A percentile compares a stretch with the other conserved stretches of the same genome.
These are phyloP conservation scores for Trifolium fragiferum DNA, from an alignment of 306 rosid species.

Conservation along the genomic window DNA sequence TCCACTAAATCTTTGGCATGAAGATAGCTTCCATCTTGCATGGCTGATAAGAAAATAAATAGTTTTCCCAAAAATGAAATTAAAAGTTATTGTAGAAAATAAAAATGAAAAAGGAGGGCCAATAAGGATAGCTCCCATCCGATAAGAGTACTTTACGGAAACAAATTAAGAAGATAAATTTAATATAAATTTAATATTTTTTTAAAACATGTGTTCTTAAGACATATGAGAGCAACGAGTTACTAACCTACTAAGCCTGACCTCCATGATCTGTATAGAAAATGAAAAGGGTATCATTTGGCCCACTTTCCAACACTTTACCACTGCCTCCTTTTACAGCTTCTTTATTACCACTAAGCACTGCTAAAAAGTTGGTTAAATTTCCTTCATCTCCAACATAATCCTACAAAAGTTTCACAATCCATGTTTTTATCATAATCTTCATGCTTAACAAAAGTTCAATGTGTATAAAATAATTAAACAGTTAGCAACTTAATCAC, in stretches of 20 bases:
- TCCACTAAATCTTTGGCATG: slow-evolving; percentile 48
- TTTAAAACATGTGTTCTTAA: too few species aligned
- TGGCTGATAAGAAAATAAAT: slow-evolving; percentile 45
- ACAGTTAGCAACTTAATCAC: too few species aligned
- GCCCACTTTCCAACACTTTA: slow-evolving; percentile 65
- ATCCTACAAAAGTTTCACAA: slow-evolving; percentile 37
- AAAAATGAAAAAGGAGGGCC: too few species aligned
- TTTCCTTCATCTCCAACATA: slow-evolving; percentile 48
- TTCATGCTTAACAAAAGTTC: too few species aligned
- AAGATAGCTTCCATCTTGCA: slow-evolving; percentile 38
- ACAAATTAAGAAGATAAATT: too few species aligned
- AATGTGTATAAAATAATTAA: too few species aligned
- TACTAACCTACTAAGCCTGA: slow-evolving; percentile 54
- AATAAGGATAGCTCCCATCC: too few species aligned
- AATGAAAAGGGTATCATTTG: slow-evolving; percentile 65
- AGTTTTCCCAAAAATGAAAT: neutral
- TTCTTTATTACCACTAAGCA: slow-evolving; percentile 58
- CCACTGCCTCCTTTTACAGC: slow-evolving; percentile 71
- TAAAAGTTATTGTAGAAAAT: too few species aligned
- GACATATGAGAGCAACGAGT: too few species aligned
- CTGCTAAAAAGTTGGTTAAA: slow-evolving; percentile 54
- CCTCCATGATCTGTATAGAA: slow-evolving; percentile 67
- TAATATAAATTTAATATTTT: too few species aligned
- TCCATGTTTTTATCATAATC: too few species aligned
- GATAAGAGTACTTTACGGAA: too few species aligned